Evolutionary conservation across 2,329 filamentous ascomycete genomes (phyloP).

Genomic region (Penicillium fuscoglaucum): DNA sequence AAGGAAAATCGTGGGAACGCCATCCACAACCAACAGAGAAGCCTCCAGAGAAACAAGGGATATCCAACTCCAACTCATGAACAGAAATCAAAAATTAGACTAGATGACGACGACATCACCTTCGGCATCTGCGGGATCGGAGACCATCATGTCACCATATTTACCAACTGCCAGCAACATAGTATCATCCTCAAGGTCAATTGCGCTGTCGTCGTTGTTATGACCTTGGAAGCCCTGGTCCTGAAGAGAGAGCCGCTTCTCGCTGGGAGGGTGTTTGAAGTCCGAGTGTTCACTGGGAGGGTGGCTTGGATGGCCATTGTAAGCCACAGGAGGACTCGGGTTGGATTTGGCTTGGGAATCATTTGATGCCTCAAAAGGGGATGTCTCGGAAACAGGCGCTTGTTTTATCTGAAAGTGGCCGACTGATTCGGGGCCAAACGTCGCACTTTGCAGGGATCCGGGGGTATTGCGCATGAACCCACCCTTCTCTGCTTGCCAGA

Average conservation of each 20-base stretch:
- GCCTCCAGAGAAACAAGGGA: constrained; percentile 27
- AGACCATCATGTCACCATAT: constrained; percentile 49
- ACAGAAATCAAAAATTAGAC: constrained; percentile 24
- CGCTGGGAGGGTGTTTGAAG: constrained; percentile 21
- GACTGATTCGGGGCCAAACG: constrained; percentile 27
- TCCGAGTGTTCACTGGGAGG: constrained; percentile 21
- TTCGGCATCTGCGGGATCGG: constrained; percentile 47
- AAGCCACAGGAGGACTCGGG: constrained; percentile 17
- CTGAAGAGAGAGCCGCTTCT: constrained; percentile 49
- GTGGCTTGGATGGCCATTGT: constrained; percentile 20
- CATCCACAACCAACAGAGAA: constrained; percentile 25
- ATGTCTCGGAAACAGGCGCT: constrained; percentile 16
- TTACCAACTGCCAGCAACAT: constrained; percentile 45
- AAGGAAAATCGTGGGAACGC: constrained; percentile 20
- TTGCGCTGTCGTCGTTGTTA: constrained; percentile 69
- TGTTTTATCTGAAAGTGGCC: constrained; percentile 27
- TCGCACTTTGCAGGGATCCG: constrained; percentile 33
- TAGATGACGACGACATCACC: constrained; percentile 50
- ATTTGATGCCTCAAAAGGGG: constrained; percentile 19
- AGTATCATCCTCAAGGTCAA: constrained; percentile 60
- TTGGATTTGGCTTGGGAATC: constrained; percentile 25
- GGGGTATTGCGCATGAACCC: constrained; percentile 70
- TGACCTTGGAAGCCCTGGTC: constrained; percentile 39
- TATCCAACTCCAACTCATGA: constrained; percentile 34
- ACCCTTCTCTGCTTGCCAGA: constrained; percentile 84